Base-by-base conservation (phyloP, 78 protist genomes). In the Fonticula alba region DNA sequence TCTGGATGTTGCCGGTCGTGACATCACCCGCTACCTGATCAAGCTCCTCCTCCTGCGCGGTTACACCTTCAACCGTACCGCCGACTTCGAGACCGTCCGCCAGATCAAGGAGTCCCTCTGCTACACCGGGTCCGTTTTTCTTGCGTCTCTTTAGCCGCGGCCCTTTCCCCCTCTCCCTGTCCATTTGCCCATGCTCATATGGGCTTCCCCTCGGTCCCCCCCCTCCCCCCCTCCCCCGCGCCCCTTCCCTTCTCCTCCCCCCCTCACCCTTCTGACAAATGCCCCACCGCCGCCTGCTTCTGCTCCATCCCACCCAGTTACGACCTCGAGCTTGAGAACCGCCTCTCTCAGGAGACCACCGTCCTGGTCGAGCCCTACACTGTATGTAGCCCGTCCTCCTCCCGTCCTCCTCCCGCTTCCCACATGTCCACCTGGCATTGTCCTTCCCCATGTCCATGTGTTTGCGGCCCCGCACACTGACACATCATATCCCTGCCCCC, bases 81-180 rank as follows among this genome's bases (percentile, higher is more conserved):
- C 98, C 17, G 99, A 95, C 76, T 93, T 93, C 51, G 99, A 95
- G 62, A 88, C 97, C 15, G 94, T 92, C 22, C 84, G 98, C 43
- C 80, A 75, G 51, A 77, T 95, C 56, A 95, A 97, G 66, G 99
- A 95, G 72, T 78, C 84, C 66, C 75, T 86, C 65, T 95, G 99
- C 75, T 97, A 97, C 66, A 94, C 83, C 0, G 92, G 86, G 26
- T 81, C 58, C 4, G 71, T 62, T 19, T 71, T 3, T 66, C 40
- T 36, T 3, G 5, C 13, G n/a, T n/a, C n/a, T n/a, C n/a, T n/a
- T n/a, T n/a, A n/a, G n/a, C n/a, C n/a, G n/a, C n/a, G n/a, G n/a
- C n/a, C n/a, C n/a, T n/a, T n/a, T n/a, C n/a, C n/a, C n/a, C n/a
- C n/a, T n/a, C n/a, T n/a, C n/a, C n/a, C n/a, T n/a, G n/a, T n/a